Base-by-base conservation (phyloP, 352 stramenopile species). In the Aphanomyces stellatus region DNA sequence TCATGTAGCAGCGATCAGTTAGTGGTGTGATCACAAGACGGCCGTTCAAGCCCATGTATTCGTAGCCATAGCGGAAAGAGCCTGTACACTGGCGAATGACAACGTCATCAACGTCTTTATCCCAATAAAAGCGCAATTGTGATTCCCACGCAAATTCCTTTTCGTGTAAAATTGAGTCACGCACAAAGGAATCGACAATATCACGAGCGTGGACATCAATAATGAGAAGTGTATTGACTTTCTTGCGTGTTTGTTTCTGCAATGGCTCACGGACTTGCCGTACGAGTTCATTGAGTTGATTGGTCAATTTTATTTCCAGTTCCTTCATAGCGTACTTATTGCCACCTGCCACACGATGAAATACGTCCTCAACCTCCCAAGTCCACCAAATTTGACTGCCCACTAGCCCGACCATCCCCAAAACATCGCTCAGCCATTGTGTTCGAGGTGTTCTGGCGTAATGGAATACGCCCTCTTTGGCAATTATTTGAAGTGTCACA, bases 271-370 rank as follows among this genome's bases (percentile, higher is more conserved):
- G 81, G 31, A 98, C 91, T 22, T 94, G 83, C 2, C 87, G 82
- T 11, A 98, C 91, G 2, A 98, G 79, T 4, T 96, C 86, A 53
- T 93, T 96, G 1, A 98, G 74, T 62, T 98, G 90, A 0, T 71
- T 75, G 1, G 90, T 97, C 17, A 97, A 76, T 70, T 96, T 94
- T 24, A 75, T 71, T 69, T 97, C 90, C 2, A 98, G 77, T 27
- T 95, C 85, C 69, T 97, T 98, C 84, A 98, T 96, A 2, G 90
- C 93, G 61, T 97, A 96, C 69, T 97, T 97, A 71, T 96, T 93
- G 6, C 91, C 91, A 24, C 69, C 73, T 64, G 90, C 91, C 33
- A 96, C 91, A 8, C 84, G 81, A 22, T 85, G 76, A 46, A 98
- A 98, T 5, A 95, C 88, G 57, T 98, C 91, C 61, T 98, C 91